phyloP scores from a whole-genome alignment of 148 eudicot genomes.

The Diospyros kaki region DNA sequence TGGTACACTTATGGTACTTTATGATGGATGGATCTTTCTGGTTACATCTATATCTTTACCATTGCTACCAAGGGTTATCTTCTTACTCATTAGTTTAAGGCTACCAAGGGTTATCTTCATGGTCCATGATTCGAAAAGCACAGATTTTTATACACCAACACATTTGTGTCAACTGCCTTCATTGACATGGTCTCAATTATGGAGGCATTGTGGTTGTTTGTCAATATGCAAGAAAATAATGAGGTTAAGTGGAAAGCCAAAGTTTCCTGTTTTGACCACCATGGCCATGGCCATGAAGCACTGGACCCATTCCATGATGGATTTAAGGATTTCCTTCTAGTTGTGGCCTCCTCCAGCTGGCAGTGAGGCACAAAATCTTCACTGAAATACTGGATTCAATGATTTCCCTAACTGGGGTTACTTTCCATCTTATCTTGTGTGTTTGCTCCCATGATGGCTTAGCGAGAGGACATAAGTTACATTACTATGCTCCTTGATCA shows the following conservation, averaged over 20 bases:
- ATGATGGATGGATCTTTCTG: too few relatives aligned
- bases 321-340: too few relatives aligned
- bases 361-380: conserved; percentile 16
- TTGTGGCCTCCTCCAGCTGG: too few relatives aligned
- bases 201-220: conserved; percentile 49
- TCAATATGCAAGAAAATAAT: conserved; percentile 51
- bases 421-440: conserved; percentile 55
- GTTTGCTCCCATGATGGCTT: conserved; percentile 82
- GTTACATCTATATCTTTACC: too few relatives aligned
- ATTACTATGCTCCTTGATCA: conserved; percentile 53
- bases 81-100: too few relatives aligned
- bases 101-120: too few relatives aligned
- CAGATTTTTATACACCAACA: conserved; percentile 14
- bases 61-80: too few relatives aligned
- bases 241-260: conserved; percentile 78
- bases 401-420: conserved; percentile 49
- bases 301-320: conserved; percentile 7
- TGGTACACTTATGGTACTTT: too few relatives aligned
- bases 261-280: conserved; percentile 83
- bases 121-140: too few relatives aligned
- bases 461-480: conserved; percentile 56
- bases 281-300: conserved; percentile 64
- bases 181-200: conserved; percentile 66
- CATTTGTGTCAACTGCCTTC: conserved; percentile 60
- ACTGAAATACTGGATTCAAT: conserved; percentile 41